phyloP scores from a whole-genome alignment of 1,139 yeast genomes.

The Scheffersomyces cryptocercus region DNA sequence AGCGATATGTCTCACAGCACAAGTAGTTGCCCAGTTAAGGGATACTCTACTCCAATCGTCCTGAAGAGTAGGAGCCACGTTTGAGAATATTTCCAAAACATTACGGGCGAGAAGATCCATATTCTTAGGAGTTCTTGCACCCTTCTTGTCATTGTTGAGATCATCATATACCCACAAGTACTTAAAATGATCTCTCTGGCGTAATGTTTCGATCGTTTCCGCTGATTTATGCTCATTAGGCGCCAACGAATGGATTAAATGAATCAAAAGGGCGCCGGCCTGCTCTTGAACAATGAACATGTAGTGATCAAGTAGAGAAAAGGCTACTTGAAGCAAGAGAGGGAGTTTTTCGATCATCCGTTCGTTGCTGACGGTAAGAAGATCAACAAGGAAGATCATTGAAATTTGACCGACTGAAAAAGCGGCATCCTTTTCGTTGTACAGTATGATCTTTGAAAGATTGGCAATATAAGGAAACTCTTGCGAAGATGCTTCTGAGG shows the following conservation, averaged over 20 bases:
- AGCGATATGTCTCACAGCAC: constrained; percentile 96
- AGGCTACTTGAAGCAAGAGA: constrained; percentile 75
- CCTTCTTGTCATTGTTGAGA: constrained; percentile 70
- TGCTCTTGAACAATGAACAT: constrained; percentile 80
- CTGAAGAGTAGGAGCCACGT: constrained; percentile 55
- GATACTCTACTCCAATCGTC: constrained; percentile 85
- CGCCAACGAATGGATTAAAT: constrained; percentile 67
- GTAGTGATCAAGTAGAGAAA: constrained; percentile 86
- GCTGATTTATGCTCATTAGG: constrained; percentile 54
- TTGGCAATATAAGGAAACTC: constrained; percentile 71
- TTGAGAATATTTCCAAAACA: constrained; percentile 58
- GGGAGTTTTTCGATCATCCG: constrained; percentile 62
- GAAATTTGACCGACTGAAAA: constrained; percentile 90
- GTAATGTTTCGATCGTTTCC: constrained; percentile 54
- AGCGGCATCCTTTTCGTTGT: constrained; percentile 68
- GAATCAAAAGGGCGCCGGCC: constrained; percentile 73
- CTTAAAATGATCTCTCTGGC: constrained; percentile 41
- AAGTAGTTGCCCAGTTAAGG: constrained; percentile 92
- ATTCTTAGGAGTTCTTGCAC: constrained; percentile 83
- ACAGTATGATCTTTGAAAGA: constrained; percentile 56
- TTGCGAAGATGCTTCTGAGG: background rate
- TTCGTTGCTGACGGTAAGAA: constrained; percentile 63
- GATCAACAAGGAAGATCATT: constrained; percentile 78
- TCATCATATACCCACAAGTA: constrained; percentile 86
- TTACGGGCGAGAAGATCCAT: constrained; percentile 81